Base-by-base conservation (phyloP, 768 basidiomycete genomes). In the Filobasidium floriforme region DNA sequence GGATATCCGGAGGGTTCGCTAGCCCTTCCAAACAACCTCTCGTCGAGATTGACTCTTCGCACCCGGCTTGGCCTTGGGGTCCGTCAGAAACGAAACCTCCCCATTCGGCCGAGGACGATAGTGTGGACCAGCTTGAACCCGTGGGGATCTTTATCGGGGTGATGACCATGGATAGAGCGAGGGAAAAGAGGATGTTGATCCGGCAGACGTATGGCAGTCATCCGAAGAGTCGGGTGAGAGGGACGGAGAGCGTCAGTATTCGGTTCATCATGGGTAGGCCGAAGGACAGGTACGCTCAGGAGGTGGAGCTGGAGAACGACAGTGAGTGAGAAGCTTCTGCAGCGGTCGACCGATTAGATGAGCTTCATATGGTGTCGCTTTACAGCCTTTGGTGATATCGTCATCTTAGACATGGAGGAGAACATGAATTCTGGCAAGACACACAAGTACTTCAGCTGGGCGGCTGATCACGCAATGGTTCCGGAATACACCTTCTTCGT, bases 381-480 rank as follows among this genome's bases (percentile, higher is more conserved):
- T 28, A 10, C 55, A 79, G 78, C 77, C 2, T 79, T 73, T 68
- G 69, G 73, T 43, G 79, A 79, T 60, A 75, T 79, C 40, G 61
- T 79, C 19, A 82, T 93, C 59, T 82, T 96, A 52, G 89, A 90
- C 29, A 86, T 87, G 52, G 74, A 84, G 11, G 94, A 98, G 80
- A 96, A 97, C 78, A 97, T 98, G 94, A 97, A 98, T 79, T 81
- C 84, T 59, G 94, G 94, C 65, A 98, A 98, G 79, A 89, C 89
- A 5, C 83, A 94, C 74, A 85, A 88, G 1, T 98, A 87, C 80
- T 97, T 92, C 81, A 85, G 85, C 15, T 98, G 94, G 94, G 90
- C 93, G 5, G 85, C 89, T 43, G 84, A 87, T 73, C 87, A 89
- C 71, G 92, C 92, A 11, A 92, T 89, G 85, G 91, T 97, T 0